phyloP scores from a whole-genome alignment of 352 stramenopile species.

The Globisporangium recalcitrans region DNA sequence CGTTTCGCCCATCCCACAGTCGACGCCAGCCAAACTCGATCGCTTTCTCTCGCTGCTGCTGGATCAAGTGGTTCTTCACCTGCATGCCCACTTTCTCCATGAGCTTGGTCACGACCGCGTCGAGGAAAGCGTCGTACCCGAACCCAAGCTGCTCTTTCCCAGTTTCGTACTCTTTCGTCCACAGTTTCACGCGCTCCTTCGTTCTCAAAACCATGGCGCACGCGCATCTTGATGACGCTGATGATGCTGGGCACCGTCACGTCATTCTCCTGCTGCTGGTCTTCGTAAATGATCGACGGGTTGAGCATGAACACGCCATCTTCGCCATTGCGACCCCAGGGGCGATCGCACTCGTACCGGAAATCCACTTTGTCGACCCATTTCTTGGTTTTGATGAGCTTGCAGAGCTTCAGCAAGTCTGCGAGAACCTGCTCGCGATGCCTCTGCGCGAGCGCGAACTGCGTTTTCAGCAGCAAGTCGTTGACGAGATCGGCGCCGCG shows the following conservation, averaged over 20 bases:
- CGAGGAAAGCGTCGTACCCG: slow-evolving; percentile 48
- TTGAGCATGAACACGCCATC: slow-evolving; percentile 44
- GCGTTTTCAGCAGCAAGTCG: slow-evolving; percentile 36
- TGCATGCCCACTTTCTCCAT: slow-evolving; percentile 44
- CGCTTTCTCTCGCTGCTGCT: slow-evolving; percentile 58
- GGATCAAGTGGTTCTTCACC: slow-evolving; percentile 46
- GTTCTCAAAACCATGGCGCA: slow-evolving; percentile 55
- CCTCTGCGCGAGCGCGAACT: slow-evolving; percentile 47
- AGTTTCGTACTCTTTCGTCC: slow-evolving; percentile 34
- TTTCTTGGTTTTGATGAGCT: slow-evolving; percentile 47
- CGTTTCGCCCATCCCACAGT: slow-evolving; percentile 60
- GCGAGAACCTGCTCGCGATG: slow-evolving; percentile 47
- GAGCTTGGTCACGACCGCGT: slow-evolving; percentile 53
- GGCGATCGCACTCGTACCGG: slow-evolving; percentile 52
- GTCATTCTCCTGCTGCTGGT: slow-evolving; percentile 20
- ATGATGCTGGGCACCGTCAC: slow-evolving; percentile 47
- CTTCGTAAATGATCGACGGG: slow-evolving; percentile 42
- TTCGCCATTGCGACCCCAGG: slow-evolving; percentile 59
- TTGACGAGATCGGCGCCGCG: slow-evolving; percentile 62
- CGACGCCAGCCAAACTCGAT: slow-evolving; percentile 51
- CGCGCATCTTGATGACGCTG: slow-evolving; percentile 56
- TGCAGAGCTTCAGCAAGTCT: slow-evolving; percentile 49
- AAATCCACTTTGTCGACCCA: slow-evolving; percentile 80
- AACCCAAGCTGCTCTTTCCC: slow-evolving; percentile 42
- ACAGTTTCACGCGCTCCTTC: slow-evolving; percentile 42